A percentile compares a stretch with the other conserved stretches of the same genome.
These are phyloP conservation scores for Vaccinium macrocarpon DNA, from an alignment of 148 eudicot species.

Conservation along the genomic window DNA sequence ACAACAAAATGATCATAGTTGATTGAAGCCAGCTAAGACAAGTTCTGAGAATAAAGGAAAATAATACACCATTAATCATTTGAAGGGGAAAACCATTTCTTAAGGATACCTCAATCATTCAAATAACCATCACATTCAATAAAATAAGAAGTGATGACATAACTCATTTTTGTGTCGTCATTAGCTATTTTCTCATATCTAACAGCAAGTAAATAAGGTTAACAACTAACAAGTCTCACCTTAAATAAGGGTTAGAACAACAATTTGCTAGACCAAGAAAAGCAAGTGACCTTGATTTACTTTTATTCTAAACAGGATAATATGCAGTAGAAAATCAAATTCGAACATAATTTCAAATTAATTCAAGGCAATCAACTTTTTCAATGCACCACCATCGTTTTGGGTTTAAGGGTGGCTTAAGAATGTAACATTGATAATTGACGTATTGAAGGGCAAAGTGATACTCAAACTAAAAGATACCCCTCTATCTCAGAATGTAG, in stretches of 20 bases:
- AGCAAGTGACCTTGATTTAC: neutral
- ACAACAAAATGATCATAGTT: conserved; percentile 87
- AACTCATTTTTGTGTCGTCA: neutral
- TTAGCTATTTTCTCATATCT: neutral
- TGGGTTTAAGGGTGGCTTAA: no score
- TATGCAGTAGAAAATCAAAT: neutral
- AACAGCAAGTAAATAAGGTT: neutral
- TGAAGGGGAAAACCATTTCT: neutral
- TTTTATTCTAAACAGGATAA: neutral
- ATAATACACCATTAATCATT: conserved; percentile 1
- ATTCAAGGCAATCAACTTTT: neutral
- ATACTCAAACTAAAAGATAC: no score
- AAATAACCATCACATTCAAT: neutral
- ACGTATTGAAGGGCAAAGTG: no score
- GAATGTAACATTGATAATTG: no score
- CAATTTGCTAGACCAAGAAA: neutral
- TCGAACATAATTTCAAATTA: neutral
- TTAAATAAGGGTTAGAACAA: conserved; percentile 44
- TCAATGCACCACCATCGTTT: no score
- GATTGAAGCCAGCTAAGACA: conserved; percentile 94
- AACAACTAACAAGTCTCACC: conserved; percentile 42
- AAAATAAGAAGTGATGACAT: no score
- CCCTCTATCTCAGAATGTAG: no score
- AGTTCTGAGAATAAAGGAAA: conserved; percentile 51
- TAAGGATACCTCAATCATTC: neutral